Percentiles rank a stretch among this genome's conserved stretches.
phyloP scores from a whole-genome alignment of 2,329 filamentous ascomycete species.

The Aureobasidium sp. region DNA sequence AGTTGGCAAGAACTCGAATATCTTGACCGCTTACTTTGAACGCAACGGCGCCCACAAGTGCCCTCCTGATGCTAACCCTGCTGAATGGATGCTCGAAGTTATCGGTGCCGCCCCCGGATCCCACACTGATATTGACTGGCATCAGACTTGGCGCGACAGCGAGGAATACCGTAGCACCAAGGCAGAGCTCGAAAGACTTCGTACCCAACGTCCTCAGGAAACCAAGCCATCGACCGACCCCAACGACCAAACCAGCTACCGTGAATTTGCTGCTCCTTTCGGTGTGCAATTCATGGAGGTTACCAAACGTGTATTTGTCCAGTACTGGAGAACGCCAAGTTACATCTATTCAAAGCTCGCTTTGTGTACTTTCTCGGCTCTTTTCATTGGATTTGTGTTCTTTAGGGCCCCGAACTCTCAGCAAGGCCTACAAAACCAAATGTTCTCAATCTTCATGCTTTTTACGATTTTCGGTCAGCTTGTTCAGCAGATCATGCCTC shows the following conservation, averaged over 20 bases:
- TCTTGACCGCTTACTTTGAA: constrained; percentile 69
- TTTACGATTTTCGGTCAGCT: constrained; percentile 73
- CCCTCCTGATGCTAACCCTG: constrained; percentile 64
- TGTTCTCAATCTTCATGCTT: constrained; percentile 80
- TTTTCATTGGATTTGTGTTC: constrained; percentile 77
- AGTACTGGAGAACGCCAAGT: constrained; percentile 83
- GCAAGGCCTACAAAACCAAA: constrained; percentile 76
- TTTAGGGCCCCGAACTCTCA: constrained; percentile 63
- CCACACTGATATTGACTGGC: constrained; percentile 44
- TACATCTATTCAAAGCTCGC: constrained; percentile 80
- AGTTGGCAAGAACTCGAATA: constrained; percentile 63
- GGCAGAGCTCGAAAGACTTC: constrained; percentile 40
- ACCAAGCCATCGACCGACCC: constrained; percentile 18
- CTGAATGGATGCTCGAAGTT: constrained; percentile 68
- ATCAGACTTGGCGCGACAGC: constrained; percentile 39
- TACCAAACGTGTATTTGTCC: constrained; percentile 70
- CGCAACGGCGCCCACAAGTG: constrained; percentile 60
- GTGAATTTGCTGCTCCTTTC: constrained; percentile 77
- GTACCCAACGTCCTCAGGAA: constrained; percentile 33
- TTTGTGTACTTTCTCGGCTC: constrained; percentile 57
- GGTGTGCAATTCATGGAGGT: constrained; percentile 59
- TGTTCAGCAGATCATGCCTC: constrained; percentile 72
- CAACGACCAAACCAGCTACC: constrained; percentile 39
- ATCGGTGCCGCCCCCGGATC: constrained; percentile 47
- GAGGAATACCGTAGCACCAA: constrained; percentile 36